Evolutionary conservation across 805 yeast species (phyloP), one percentile per base, ranked within the genome.

Genomic region (Candida adriatica): DNA sequence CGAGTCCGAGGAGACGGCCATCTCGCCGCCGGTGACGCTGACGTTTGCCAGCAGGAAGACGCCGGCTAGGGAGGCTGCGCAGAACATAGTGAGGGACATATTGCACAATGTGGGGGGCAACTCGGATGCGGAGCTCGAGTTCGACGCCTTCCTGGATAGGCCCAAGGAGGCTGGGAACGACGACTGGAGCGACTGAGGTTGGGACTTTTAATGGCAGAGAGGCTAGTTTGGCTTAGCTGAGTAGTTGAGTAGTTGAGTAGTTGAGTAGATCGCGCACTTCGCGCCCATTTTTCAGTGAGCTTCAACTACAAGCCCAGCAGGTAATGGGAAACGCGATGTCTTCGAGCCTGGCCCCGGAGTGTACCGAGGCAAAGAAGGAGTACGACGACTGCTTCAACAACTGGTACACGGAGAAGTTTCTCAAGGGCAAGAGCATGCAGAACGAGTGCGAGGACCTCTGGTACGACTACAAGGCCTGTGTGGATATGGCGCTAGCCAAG

Each of bases 301-400:
- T n/a, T n/a, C n/a, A n/a, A n/a, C n/a, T n/a, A n/a, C n/a, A n/a
- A n/a, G n/a, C n/a, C n/a, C n/a, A n/a, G n/a, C n/a, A n/a, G n/a
- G n/a, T n/a, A 21, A 79, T 79, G 86, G 87, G 87, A 30, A 77
- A 76, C 58, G 55, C 65, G 32, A 73, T 82, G 82, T 79, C 88
- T 13, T 68, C 94, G 6, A 86, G 95, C 39, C 83, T 92, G 66
- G 97, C 98, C 22, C 96, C 96, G 16, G 97, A 92, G 61, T 92
- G 98, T 59, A 85, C 94, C 15, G 82, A 75, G 21, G 72, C 80
- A 36, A 92, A 92, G 59, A 75, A 75, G 46, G 73, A 76, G 49
- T 92, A 92, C 52, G 97, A 92, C 53, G 81, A 78, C 49, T 92
- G 98, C 57, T 92, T 92, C 63, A 88, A 87, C 59, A 71, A 72